Base-by-base conservation (phyloP, 768 basidiomycete genomes). In the Collybiopsis confluens region DNA sequence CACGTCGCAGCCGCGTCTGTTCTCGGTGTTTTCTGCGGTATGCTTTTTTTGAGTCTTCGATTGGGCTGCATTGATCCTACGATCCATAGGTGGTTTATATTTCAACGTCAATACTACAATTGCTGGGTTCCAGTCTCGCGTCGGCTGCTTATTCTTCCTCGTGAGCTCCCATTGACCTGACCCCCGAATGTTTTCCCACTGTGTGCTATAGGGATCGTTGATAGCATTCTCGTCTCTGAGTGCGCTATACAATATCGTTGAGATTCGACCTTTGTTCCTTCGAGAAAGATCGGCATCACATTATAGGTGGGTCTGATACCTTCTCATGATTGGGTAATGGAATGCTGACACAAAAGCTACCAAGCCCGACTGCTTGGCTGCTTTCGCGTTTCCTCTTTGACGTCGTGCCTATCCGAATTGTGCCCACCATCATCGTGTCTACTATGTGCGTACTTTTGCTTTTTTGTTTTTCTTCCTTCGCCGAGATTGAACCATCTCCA, bases 121-220 rank as follows among this genome's bases (percentile, higher is more conserved):
- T 57, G 90, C 92, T 23, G 94, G 94, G 1, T 97, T 97, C 77
- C 94, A 97, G 65, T 88, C 88, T 35, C 80, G 95, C 26, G 80
- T 98, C n/a, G 95, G 95, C 27, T 91, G 88, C 59, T 68, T 98
- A 37, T 97, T 98, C 78, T 98, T 98, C 82, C 66, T 97, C 62
- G 90, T 90, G 59, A 26, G 71, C 58, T 28, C 33, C 33, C 27
- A 56, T 21, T 24, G 23, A 45, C 11, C 13, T 5, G 24, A 23
- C 40, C 18, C 18, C 15, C 35, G 8, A 15, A 20, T 9, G 27
- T 24, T 41, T 46, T 36, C 27, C 16, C n/a, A 51, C 35, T 35
- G 48, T 33, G 45, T 28, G 15, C 24, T 27, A 5, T 57, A 90
- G 90, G 94, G 94, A 30, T 84, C 92, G 13, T 78, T 98, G 24